These are phyloP conservation scores for Hypomontagnella submonticulosa DNA, from an alignment of 495 filamentous ascomycete genomes.

Conservation along the genomic window DNA sequence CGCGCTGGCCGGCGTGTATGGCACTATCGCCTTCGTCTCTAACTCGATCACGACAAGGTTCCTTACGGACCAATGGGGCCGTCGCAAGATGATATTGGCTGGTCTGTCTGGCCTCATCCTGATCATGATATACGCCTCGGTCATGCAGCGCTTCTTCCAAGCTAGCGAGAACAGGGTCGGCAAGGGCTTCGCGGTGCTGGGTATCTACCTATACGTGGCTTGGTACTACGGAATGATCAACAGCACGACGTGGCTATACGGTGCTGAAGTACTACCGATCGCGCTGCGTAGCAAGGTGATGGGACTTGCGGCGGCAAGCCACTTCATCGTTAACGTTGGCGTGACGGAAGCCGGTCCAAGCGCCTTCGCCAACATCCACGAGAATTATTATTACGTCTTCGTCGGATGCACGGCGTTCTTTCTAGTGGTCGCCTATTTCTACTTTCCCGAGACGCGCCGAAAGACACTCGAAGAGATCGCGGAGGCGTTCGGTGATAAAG, in stretches of 20 bases:
- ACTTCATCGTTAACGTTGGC: slow-evolving; percentile 70
- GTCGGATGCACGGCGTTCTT: slow-evolving; percentile 64
- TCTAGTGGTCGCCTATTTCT: slow-evolving; percentile 62
- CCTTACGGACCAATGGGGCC: slow-evolving; percentile 69
- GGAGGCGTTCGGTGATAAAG: slow-evolving; percentile 65
- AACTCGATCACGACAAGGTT: slow-evolving; percentile 64
- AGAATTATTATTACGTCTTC: slow-evolving; percentile 72
- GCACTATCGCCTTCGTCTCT: slow-evolving; percentile 64
- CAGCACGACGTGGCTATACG: slow-evolving; percentile 70
- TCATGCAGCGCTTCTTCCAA: slow-evolving; percentile 69
- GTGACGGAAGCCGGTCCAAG: slow-evolving; percentile 69
- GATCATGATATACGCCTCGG: slow-evolving; percentile 68
- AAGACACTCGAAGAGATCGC: slow-evolving; percentile 70
- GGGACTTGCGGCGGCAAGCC: slow-evolving; percentile 66
- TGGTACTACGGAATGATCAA: slow-evolving; percentile 69
- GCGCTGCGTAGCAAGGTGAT: slow-evolving; percentile 68
- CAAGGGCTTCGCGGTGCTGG: slow-evolving; percentile 70
- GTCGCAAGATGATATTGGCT: slow-evolving; percentile 67
- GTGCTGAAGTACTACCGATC: slow-evolving; percentile 68
- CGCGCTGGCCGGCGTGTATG: slow-evolving; percentile 66
- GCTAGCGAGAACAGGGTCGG: slow-evolving; percentile 64
- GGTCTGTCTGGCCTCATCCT: slow-evolving; percentile 62
- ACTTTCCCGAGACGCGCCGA: slow-evolving; percentile 67
- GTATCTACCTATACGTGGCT: slow-evolving; percentile 69
- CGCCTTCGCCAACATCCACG: slow-evolving; percentile 66